Base-by-base conservation (phyloP, 371 early-diverging fungal genomes). In the Mucor racemosus region DNA sequence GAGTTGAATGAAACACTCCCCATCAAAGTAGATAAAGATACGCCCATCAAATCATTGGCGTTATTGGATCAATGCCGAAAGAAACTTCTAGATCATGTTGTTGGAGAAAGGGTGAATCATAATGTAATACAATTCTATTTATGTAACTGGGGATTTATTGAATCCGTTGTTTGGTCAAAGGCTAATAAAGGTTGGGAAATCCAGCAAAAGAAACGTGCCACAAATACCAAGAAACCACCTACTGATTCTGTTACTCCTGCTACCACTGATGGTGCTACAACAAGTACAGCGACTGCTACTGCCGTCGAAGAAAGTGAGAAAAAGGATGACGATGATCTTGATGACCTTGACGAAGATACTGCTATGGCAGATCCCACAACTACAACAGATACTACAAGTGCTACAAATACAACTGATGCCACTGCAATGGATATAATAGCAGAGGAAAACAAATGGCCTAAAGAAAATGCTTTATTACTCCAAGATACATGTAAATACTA, bases 31-130 rank as follows among this genome's bases (percentile, higher is more conserved):
- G 59, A 59, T 7, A 59, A 46, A 8, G 66, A 73, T 5, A 76
- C 75, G 13, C 19, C 68, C 14, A 36, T 65, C 41, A 40, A 39
- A 3, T 61, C 67, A 11, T 55, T 79, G 2, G 67, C 61, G 3
- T 36, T 74, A 0, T n/a, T 76, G n/a, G 59, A 67, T 59, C 74
- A 73, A 15, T 79, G 75, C 19, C 77, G 75, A 15, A 65, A 72
- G 31, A 71, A 69, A 21, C 36, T 79, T 0, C 57, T 64, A 14
- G 65, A 76, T 59, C 31, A 61, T 35, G n/a, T 73, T 0, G 17
- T 42, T 15, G 50, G 55, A 41, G 73, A 68, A 40, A 36, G 48
- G 10, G 36, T 42, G 1, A 61, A 31, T 38, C 34, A 33, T 2
- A 72, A 46, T 8, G 65, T 64, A 0, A 33, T 39, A 19, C 57